Conservation (phyloP, 495 filamentous ascomycete genomes). For the Aspergillus biplanus region DNA sequence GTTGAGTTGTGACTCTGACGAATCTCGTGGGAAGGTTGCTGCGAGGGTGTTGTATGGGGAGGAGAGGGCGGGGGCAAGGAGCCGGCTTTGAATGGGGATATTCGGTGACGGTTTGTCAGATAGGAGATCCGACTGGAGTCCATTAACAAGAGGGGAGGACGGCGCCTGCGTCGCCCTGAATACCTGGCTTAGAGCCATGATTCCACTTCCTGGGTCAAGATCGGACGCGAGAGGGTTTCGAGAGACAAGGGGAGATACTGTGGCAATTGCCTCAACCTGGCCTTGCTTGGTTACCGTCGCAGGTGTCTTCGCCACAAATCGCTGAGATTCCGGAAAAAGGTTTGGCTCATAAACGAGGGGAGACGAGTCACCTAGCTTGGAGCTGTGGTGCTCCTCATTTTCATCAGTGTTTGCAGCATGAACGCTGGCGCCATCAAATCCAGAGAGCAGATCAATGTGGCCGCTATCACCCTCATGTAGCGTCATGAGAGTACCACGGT, state of each 20-base stretch:
- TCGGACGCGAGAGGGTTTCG: conserved; percentile 51
- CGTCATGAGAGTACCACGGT: conserved; percentile 43
- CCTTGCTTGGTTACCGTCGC: conserved; percentile 41
- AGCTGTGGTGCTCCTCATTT: conserved; percentile 42
- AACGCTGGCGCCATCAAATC: conserved; percentile 37
- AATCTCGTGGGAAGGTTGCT: conserved; percentile 40
- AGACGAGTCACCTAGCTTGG: conserved; percentile 43
- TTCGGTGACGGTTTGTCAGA: conserved; percentile 59
- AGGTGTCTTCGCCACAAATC: conserved; percentile 51
- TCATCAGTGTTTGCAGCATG: conserved; percentile 36
- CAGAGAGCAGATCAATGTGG: conserved; percentile 52
- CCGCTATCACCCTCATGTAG: conserved; percentile 51
- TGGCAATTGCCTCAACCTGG: conserved; percentile 31
- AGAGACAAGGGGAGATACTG: conserved; percentile 45
- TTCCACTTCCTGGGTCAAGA: conserved; percentile 43
- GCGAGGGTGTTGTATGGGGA: conserved; percentile 44
- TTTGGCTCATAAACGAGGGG: conserved; percentile 45
- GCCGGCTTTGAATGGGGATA: conserved; percentile 47
- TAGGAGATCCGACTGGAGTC: conserved; percentile 40
- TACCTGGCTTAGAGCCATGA: conserved; percentile 54
- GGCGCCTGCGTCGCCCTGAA: conserved; percentile 57
- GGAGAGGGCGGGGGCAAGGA: conserved; percentile 40
- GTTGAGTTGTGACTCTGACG: conserved; percentile 50
- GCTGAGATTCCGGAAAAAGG: conserved; percentile 53
- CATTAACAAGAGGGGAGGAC: conserved; percentile 52